Base-by-base conservation (phyloP, 2,329 filamentous ascomycete species). In the Diaporthe nobilis region DNA sequence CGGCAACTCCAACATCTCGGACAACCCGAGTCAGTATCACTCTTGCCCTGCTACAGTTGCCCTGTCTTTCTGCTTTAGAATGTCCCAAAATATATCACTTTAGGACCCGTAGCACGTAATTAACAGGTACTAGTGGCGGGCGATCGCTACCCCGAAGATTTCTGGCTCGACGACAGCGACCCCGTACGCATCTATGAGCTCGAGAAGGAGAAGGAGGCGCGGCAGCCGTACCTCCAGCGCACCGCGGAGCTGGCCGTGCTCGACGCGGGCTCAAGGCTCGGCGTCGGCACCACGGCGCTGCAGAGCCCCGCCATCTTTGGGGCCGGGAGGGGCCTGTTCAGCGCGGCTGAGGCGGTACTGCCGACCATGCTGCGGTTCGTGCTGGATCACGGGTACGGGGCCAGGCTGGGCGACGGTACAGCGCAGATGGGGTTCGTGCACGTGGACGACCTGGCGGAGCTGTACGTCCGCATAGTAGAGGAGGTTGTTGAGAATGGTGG, bases 291-390 rank as follows among this genome's bases (percentile, higher is more conserved):
- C 0, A 81, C 85, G 60, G 83, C 88, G 63, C 81, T 90, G 60
- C 87, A 87, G 83, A 81, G 84, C 0, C 87, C 86, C 0, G 83
- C 84, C 4, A 87, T 90, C 63, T 90, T 86, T 78, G 88, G 88
- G 25, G 74, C 78, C 1, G 86, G 87, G 9, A 82, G 80, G 1
- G 87, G 87, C 1, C 78, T 82, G 0, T 88, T 87, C 78, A 85
- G 88, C 51, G 80, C 76, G 12, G 76, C 78, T 1, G 84, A 84
- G 20, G 82, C 85, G 34, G 85, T 88, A 77, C 81, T 88, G 25
- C 84, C 85, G 15, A 8, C 63, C 4, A 31, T 44, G 22, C 25
- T 73, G 9, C 60, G 20, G 25, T 72, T 57, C 31, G 60, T 72
- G 39, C 6, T 70, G 25, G 39, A 70, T 0, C 20, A 65, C 13